These are phyloP conservation scores for Gnomoniopsis smithogilvyi DNA, from an alignment of 2,329 filamentous ascomycete species.

Conservation along the genomic window DNA sequence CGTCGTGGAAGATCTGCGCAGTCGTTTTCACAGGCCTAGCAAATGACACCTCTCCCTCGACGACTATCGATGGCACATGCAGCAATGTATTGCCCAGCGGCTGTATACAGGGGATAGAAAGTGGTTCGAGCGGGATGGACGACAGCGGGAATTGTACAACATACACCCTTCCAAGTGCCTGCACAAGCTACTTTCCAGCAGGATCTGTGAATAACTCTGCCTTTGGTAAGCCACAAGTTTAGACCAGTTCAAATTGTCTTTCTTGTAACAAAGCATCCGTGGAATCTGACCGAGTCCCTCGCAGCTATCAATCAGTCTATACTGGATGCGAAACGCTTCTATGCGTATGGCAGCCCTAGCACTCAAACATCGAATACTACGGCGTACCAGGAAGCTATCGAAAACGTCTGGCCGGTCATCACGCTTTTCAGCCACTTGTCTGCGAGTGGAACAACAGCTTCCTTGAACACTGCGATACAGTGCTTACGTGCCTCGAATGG, in stretches of 20 bases:
- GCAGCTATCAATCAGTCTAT: constrained; percentile 6
- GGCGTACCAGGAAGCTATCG: background rate
- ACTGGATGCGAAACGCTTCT: constrained; percentile 11
- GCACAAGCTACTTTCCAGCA: background rate
- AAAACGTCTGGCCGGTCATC: constrained; percentile 8
- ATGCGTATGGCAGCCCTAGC: constrained; percentile 3
- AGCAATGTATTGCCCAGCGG: background rate
- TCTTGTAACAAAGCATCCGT: background rate
- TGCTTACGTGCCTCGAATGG: constrained; percentile 8
- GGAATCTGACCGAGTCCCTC: too few relatives aligned
- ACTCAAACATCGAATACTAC: background rate
- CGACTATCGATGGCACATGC: constrained; percentile 4
- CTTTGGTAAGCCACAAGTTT: background rate
- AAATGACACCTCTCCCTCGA: background rate
- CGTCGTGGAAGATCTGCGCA: constrained; percentile 8
- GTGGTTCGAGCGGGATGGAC: constrained; percentile 3
- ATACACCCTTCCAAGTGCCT: background rate
- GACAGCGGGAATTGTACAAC: background rate
- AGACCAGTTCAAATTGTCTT: background rate
- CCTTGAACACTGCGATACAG: constrained; percentile 5
- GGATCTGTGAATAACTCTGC: background rate
- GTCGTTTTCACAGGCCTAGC: constrained; percentile 6
- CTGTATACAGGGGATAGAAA: background rate
- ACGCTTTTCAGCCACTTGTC: constrained; percentile 9
- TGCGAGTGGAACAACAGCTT: background rate